These are phyloP conservation scores for Cryomyces minteri DNA, from an alignment of 495 filamentous ascomycete genomes.

Conservation along the genomic window DNA sequence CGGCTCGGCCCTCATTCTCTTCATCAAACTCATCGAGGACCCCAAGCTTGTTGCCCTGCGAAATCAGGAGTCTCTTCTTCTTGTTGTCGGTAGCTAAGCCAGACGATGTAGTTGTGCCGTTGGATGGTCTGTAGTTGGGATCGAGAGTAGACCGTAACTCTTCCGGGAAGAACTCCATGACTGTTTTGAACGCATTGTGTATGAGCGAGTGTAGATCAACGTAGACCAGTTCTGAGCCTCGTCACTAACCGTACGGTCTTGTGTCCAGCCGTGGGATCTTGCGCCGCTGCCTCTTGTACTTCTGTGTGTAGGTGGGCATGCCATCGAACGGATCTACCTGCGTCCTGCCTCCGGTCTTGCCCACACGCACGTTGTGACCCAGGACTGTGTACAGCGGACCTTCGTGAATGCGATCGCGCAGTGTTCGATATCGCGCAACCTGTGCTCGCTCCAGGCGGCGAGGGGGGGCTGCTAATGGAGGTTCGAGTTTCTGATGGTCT, in stretches of 20 bases:
- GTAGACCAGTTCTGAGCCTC: not conserved
- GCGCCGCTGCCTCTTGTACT: slow-evolving; percentile 34
- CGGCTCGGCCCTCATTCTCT: too few relatives aligned
- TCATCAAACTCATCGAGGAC: slow-evolving; percentile 28
- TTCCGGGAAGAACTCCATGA: slow-evolving; percentile 35
- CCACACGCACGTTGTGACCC: slow-evolving; percentile 24
- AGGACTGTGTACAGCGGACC: slow-evolving; percentile 40
- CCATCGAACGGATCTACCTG: slow-evolving; percentile 39
- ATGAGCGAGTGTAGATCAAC: not conserved
- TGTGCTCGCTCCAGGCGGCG: slow-evolving; percentile 12
- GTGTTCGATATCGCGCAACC: slow-evolving; percentile 26
- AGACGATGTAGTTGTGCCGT: slow-evolving; percentile 19
- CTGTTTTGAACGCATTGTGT: slow-evolving; percentile 13
- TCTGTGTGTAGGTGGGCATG: slow-evolving; percentile 37
- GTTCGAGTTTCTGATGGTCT: not conserved
- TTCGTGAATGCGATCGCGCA: slow-evolving; percentile 35
- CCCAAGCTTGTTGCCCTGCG: slow-evolving; percentile 5
- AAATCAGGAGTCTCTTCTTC: slow-evolving; percentile 10
- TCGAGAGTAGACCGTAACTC: slow-evolving; percentile 35
- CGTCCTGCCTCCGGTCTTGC: slow-evolving; percentile 19
- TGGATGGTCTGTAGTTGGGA: slow-evolving; percentile 8
- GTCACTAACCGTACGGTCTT: slow-evolving; percentile 28
- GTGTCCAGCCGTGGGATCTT: slow-evolving; percentile 30
- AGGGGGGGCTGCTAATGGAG: slow-evolving; percentile 14
- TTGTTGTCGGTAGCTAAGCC: slow-evolving; percentile 16